Evolutionary conservation across 2,329 filamentous ascomycete genomes (phyloP).

Genomic region (Trichoderma aggressivum): DNA sequence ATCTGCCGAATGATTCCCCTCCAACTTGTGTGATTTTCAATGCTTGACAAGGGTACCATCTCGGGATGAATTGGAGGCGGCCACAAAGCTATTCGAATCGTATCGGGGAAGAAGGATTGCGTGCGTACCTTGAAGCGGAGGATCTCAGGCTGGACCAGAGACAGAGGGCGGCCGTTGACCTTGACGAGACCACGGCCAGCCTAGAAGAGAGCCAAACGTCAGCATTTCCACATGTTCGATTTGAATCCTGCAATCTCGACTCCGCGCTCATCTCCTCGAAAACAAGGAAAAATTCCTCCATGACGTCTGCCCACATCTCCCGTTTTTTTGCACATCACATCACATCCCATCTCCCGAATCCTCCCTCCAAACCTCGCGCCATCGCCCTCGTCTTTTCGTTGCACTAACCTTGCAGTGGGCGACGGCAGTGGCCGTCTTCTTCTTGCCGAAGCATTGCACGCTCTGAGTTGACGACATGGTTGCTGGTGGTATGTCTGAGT

Average conservation of each 20-base stretch:
- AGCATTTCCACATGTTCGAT: constrained; percentile 26
- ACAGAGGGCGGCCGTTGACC: constrained; percentile 96
- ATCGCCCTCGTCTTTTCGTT: neutral
- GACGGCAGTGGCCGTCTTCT: constrained; percentile 85
- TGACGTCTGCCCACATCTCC: neutral
- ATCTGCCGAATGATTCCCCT: neutral
- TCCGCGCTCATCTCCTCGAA: neutral
- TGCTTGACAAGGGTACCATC: neutral
- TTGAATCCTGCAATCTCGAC: neutral
- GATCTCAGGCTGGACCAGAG: constrained; percentile 92
- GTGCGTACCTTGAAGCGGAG: constrained; percentile 87
- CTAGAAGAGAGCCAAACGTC: constrained; percentile 30
- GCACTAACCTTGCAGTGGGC: constrained; percentile 80
- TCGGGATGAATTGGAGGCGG: neutral
- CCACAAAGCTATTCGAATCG: neutral
- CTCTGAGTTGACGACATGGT: constrained; percentile 75
- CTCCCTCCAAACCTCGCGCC: neutral
- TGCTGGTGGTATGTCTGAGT: constrained; percentile 34
- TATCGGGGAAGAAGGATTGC: neutral
- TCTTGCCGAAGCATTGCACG: constrained; percentile 99
- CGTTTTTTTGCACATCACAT: neutral
- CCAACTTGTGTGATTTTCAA: neutral
- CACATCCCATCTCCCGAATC: neutral
- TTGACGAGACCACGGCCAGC: constrained; percentile 75
- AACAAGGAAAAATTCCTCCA: neutral